Conservation (phyloP, 352 stramenopile species). For the Phytopythium ostracodes region DNA sequence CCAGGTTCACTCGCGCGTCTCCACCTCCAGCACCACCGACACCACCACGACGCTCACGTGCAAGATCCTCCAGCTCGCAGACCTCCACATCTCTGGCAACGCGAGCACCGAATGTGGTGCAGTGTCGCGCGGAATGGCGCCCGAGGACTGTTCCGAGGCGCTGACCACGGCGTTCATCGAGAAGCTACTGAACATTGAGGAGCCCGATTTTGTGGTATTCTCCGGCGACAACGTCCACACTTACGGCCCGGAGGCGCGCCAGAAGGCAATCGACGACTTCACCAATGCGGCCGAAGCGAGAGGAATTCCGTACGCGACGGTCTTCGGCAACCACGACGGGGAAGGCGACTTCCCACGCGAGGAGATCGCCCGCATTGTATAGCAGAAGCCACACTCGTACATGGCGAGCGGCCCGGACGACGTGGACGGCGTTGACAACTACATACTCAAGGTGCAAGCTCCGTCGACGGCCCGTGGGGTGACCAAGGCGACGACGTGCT, state of each 20-base stretch:
- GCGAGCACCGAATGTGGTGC: slow-evolving; percentile 25
- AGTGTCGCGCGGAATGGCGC: slow-evolving; percentile 24
- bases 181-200: slow-evolving; percentile 49
- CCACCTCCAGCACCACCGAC: not conserved
- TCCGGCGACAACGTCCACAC: slow-evolving; percentile 54
- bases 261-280: slow-evolving; percentile 36
- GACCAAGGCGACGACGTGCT: slow-evolving; percentile 28
- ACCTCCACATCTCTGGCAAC: slow-evolving; percentile 57
- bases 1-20: no score
- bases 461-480: slow-evolving; percentile 33
- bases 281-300: slow-evolving; percentile 29
- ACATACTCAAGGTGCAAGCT: slow-evolving; percentile 45
- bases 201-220: slow-evolving; percentile 66
- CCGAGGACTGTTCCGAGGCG: slow-evolving; percentile 39
- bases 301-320: slow-evolving; percentile 45
- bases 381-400: slow-evolving; percentile 37
- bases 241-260: slow-evolving; percentile 17
- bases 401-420: slow-evolving; percentile 35
- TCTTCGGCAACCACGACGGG: slow-evolving; percentile 71
- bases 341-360: slow-evolving; percentile 36
- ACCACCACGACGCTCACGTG: slow-evolving; percentile 27
- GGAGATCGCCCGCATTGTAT: slow-evolving; percentile 32
- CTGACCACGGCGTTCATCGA: slow-evolving; percentile 48
- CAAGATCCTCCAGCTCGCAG: slow-evolving; percentile 66
- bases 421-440: slow-evolving; percentile 63